A percentile compares a stretch with the other conserved stretches of the same genome.
Conservation (phyloP, 768 basidiomycete genomes). For the Suillus variegatus region DNA sequence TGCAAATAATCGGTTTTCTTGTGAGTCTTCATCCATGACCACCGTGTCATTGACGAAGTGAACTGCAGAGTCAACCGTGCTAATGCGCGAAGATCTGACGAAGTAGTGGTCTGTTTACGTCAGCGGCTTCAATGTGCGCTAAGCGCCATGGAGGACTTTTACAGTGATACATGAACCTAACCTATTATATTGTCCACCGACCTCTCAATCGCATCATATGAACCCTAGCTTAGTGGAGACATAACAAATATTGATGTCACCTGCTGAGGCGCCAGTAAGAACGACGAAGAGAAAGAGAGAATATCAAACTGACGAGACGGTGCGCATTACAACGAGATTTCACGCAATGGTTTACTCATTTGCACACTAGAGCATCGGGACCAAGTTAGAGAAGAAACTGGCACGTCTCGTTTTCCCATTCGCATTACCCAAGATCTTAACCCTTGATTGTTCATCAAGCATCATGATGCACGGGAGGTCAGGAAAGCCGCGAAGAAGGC, state of each 20-base stretch:
- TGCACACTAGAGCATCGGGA: conserved; percentile 29
- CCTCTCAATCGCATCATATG: neutral
- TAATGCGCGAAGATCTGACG: conserved; percentile 22
- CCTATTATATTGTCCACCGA: neutral
- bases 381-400: conserved; percentile 55
- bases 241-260: conserved; percentile 6
- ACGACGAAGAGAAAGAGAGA: conserved; percentile 47
- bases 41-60: conserved; percentile 5
- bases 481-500: conserved; percentile 80
- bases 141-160: neutral
- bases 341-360: conserved; percentile 4
- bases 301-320: conserved; percentile 33
- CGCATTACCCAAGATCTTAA: conserved; percentile 10
- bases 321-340: conserved; percentile 12
- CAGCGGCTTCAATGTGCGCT: neutral
- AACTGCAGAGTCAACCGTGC: neutral
- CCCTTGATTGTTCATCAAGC: conserved; percentile 44
- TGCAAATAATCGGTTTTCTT: conserved; percentile 49
- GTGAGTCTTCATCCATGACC: conserved; percentile 40
- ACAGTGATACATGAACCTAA: neutral
- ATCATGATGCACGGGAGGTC: conserved; percentile 72
- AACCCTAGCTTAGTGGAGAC: neutral
- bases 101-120: neutral
- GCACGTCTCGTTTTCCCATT: conserved; percentile 36
- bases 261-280: conserved; percentile 13